Evolutionary conservation across 345 rosid genomes (phyloP).

Genomic region (Physaria fendleri): DNA sequence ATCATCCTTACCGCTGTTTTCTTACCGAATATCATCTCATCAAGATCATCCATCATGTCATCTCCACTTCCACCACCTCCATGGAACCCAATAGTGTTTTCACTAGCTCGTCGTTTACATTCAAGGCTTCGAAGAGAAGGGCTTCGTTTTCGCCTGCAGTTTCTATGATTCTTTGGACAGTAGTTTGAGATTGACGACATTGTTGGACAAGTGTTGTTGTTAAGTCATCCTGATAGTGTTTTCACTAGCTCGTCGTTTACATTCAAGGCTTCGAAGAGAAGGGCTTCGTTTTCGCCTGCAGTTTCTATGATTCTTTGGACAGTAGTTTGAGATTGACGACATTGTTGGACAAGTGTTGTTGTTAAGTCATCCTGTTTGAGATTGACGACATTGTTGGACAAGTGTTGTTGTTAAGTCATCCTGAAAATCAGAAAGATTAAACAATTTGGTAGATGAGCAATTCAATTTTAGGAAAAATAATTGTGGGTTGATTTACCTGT

Average conservation of each 20-base stretch:
- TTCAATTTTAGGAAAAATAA: neutral
- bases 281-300: constrained; percentile 80
- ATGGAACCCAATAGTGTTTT: constrained; percentile 57
- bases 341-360: constrained; percentile 68
- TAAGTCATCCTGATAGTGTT: too few relatives aligned
- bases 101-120: constrained; percentile 88
- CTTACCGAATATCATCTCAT: constrained; percentile 97
- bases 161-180: constrained; percentile 84
- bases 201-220: constrained; percentile 70
- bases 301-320: constrained; percentile 88
- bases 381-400: too few relatives aligned
- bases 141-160: constrained; percentile 87
- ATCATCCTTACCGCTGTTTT: constrained; percentile 54
- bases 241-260: constrained; percentile 90
- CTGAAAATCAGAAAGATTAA: too few relatives aligned
- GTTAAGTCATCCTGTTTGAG: too few relatives aligned
- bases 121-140: constrained; percentile 88
- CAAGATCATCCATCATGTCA: constrained; percentile 97
- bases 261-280: constrained; percentile 93
- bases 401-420: too few relatives aligned
- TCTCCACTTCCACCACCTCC: constrained; percentile 61
- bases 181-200: constrained; percentile 62
- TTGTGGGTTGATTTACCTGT: constrained; percentile 43
- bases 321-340: constrained; percentile 60
- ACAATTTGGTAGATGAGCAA: too few relatives aligned